Conservation (phyloP, 345 rosid genomes). For the Raphanus raphanistrum region DNA sequence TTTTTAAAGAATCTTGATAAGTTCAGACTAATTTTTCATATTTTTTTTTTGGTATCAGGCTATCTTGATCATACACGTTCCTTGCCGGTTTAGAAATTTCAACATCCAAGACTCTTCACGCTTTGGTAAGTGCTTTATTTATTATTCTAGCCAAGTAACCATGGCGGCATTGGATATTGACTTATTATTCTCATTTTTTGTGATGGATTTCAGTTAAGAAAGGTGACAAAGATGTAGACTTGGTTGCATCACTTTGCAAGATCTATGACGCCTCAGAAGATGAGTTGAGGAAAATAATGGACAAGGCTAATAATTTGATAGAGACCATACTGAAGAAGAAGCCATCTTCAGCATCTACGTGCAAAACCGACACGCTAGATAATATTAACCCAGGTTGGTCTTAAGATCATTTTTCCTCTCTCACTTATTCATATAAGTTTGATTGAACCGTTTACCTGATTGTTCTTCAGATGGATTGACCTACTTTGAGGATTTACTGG, state of each 20-base stretch:
- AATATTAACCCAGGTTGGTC: constrained; percentile 61
- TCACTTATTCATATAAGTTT: constrained; percentile 9
- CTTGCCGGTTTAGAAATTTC: constrained; percentile 73
- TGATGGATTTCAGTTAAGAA: constrained; percentile 59
- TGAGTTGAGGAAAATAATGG: constrained; percentile 69
- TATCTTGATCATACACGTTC: constrained; percentile 80
- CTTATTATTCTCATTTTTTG: neutral
- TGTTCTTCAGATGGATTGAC: constrained; percentile 73
- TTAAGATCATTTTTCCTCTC: constrained; percentile 17
- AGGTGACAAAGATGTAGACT: constrained; percentile 71
- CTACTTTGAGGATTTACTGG: constrained; percentile 84
- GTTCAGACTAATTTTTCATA: constrained; percentile 15
- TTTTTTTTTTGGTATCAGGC: constrained; percentile 54
- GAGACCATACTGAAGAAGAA: constrained; percentile 62
- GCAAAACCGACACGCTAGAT: constrained; percentile 62
- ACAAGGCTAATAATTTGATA: constrained; percentile 63
- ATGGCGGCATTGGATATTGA: neutral
- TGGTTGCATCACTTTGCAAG: constrained; percentile 84
- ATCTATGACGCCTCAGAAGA: constrained; percentile 79
- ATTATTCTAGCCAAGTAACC: neutral
- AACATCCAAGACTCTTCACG: constrained; percentile 52
- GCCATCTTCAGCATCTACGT: constrained; percentile 61
- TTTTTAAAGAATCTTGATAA: neutral
- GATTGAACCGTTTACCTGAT: constrained; percentile 18
- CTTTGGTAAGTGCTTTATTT: constrained; percentile 61